phyloP scores from a whole-genome alignment of 1,284 basidiomycete genomes.

The Leccinum ponderosum region DNA sequence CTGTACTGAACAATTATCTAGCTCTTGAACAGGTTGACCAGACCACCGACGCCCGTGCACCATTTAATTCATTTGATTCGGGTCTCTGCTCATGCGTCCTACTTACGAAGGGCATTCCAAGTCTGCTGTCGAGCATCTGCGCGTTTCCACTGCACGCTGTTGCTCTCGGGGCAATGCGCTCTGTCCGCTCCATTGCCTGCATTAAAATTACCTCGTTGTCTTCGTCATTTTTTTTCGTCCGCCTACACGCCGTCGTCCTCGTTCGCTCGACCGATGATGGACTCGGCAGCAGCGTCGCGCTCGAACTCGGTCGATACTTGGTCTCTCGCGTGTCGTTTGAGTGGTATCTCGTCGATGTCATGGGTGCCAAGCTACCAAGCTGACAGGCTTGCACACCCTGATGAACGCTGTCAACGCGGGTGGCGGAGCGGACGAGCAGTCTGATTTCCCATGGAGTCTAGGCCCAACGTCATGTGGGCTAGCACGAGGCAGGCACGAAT shows the following conservation, averaged over 20 bases:
- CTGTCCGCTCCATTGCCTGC: slow-evolving; percentile 66
- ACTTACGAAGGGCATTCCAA: no score
- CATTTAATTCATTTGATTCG: no score
- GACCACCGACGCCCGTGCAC: no score
- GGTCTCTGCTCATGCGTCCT: no score
- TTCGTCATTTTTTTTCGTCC: no score
- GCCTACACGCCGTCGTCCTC: neutral
- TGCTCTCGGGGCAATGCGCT: slow-evolving; percentile 61
- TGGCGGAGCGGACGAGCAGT: neutral
- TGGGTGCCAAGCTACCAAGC: neutral
- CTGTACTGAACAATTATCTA: no score
- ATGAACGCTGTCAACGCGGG: neutral
- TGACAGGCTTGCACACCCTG: neutral
- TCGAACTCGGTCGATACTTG: neutral
- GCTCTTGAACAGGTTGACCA: no score
- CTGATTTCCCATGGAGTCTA: neutral
- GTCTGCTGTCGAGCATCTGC: no score
- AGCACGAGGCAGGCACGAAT: neutral
- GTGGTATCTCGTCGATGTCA: no score
- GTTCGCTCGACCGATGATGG: neutral
- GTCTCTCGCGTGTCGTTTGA: neutral
- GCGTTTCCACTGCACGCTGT: no score
- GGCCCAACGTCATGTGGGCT: neutral
- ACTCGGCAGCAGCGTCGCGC: neutral
- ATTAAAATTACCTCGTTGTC: slow-evolving; percentile 32